These are phyloP conservation scores for Coprinopsis marcescibilis DNA, from an alignment of 768 basidiomycete genomes.

Conservation along the genomic window DNA sequence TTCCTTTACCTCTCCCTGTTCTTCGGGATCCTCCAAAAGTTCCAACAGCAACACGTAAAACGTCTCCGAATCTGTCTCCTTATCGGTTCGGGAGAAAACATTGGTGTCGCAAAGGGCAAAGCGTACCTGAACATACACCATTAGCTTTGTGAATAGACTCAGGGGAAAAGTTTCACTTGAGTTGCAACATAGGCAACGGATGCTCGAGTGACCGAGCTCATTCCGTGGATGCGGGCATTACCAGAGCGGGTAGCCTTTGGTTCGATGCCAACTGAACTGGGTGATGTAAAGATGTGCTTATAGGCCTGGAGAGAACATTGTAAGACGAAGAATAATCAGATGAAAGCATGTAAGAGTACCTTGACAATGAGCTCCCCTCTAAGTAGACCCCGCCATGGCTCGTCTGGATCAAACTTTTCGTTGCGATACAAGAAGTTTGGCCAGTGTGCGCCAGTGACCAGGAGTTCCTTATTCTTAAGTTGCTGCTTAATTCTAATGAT, in stretches of 20 bases:
- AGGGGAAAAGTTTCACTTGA: neutral
- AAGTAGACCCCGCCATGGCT: slow-evolving; percentile 17
- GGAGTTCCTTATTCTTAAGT: slow-evolving; percentile 9
- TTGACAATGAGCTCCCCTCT: slow-evolving; percentile 3
- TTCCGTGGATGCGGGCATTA: neutral
- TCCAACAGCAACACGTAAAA: slow-evolving; percentile 17
- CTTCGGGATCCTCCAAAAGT: slow-evolving; percentile 16
- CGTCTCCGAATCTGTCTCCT: slow-evolving; percentile 16
- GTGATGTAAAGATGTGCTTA: slow-evolving; percentile 1
- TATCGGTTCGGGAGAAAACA: slow-evolving; percentile 17
- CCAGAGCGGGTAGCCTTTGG: neutral
- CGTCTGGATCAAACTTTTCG: slow-evolving; percentile 3
- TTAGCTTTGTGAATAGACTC: neutral
- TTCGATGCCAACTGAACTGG: neutral
- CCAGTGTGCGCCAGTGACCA: slow-evolving; percentile 10
- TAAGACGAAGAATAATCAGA: neutral
- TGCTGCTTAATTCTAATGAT: slow-evolving; percentile 15
- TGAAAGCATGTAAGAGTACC: neutral
- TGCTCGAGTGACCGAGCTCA: neutral
- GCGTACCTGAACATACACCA: slow-evolving; percentile 9
- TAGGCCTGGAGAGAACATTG: neutral
- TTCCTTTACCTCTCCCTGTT: slow-evolving; percentile 11
- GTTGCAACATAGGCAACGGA: no score
- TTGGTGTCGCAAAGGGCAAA: slow-evolving; percentile 16
- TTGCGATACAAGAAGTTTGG: slow-evolving; percentile 15